These are phyloP conservation scores for Quillaja saponaria DNA, from an alignment of 306 rosid genomes.

Conservation along the genomic window DNA sequence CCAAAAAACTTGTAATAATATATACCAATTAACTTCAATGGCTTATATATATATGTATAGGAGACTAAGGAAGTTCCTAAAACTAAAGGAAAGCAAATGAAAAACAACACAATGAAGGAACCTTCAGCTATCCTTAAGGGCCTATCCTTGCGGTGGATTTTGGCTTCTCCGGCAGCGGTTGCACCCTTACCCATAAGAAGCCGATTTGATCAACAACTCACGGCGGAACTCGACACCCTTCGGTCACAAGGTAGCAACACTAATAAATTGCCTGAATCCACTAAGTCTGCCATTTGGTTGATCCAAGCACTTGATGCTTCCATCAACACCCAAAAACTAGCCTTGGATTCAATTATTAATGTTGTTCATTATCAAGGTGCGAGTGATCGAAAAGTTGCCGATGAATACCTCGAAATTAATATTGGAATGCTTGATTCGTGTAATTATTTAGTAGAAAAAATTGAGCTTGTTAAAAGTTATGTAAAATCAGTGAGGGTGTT, in stretches of 20 bases:
- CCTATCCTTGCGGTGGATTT: slow-evolving; percentile 34
- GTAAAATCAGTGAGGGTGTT: slow-evolving; percentile 36
- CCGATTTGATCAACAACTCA: slow-evolving; percentile 32
- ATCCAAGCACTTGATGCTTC: slow-evolving; percentile 41
- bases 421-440: slow-evolving; percentile 48
- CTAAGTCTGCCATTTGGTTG: neutral
- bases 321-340: slow-evolving; percentile 43
- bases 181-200: slow-evolving; percentile 34
- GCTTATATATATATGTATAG: slow-evolving; percentile 1
- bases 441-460: slow-evolving; percentile 39
- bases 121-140: slow-evolving; percentile 38
- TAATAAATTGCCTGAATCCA: neutral
- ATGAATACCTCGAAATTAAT: slow-evolving; percentile 41
- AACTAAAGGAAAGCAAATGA: neutral
- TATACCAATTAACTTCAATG: too few species aligned
- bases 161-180: slow-evolving; percentile 9
- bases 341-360: slow-evolving; percentile 30
- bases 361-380: slow-evolving; percentile 14
- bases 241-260: neutral
- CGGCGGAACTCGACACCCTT: slow-evolving; percentile 33
- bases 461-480: slow-evolving; percentile 29
- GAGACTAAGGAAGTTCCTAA: neutral
- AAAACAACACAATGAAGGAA: slow-evolving; percentile 33
- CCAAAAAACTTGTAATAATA: too few species aligned
- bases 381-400: slow-evolving; percentile 24